These are phyloP conservation scores for Proliferodiscus dingleyae DNA, from an alignment of 2,329 filamentous ascomycete species.

Conservation along the genomic window DNA sequence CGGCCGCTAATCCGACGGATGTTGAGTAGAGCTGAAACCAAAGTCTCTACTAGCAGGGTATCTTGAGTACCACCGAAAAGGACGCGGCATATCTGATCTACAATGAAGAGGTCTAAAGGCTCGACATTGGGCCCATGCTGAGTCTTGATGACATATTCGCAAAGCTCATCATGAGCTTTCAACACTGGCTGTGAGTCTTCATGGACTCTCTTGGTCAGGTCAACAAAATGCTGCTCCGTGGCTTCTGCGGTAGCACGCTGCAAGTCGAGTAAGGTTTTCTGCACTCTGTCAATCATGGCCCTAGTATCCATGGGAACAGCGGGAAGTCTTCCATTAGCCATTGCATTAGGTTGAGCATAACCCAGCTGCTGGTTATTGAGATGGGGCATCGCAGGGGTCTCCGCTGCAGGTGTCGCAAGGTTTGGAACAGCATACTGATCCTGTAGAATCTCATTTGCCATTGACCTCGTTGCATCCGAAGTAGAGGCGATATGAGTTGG, in stretches of 20 bases:
- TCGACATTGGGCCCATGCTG: slow-evolving; percentile 50
- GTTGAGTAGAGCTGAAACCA: slow-evolving; percentile 58
- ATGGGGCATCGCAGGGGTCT: slow-evolving; percentile 49
- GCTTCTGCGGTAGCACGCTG: slow-evolving; percentile 48
- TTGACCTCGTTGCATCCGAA: slow-evolving; percentile 56
- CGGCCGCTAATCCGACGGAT: slow-evolving; percentile 53
- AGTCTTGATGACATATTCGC: slow-evolving; percentile 58
- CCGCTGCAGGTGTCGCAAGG: slow-evolving; percentile 50
- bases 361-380: slow-evolving; percentile 48
- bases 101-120: slow-evolving; percentile 53
- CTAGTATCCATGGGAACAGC: slow-evolving; percentile 43
- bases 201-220: slow-evolving; percentile 41
- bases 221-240: slow-evolving; percentile 54
- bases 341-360: slow-evolving; percentile 50
- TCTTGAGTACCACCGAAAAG: slow-evolving; percentile 49
- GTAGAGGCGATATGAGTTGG: slow-evolving; percentile 51
- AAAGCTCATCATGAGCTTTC: slow-evolving; percentile 58
- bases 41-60: slow-evolving; percentile 53
- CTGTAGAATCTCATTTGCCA: slow-evolving; percentile 60
- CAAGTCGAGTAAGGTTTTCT: slow-evolving; percentile 54
- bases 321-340: slow-evolving; percentile 50
- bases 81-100: slow-evolving; percentile 53
- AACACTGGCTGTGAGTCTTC: slow-evolving; percentile 50
- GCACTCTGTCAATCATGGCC: slow-evolving; percentile 49
- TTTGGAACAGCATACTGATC: slow-evolving; percentile 57